These are phyloP conservation scores for Microsporum audouinii DNA, from an alignment of 2,329 filamentous ascomycete species.

Conservation along the genomic window DNA sequence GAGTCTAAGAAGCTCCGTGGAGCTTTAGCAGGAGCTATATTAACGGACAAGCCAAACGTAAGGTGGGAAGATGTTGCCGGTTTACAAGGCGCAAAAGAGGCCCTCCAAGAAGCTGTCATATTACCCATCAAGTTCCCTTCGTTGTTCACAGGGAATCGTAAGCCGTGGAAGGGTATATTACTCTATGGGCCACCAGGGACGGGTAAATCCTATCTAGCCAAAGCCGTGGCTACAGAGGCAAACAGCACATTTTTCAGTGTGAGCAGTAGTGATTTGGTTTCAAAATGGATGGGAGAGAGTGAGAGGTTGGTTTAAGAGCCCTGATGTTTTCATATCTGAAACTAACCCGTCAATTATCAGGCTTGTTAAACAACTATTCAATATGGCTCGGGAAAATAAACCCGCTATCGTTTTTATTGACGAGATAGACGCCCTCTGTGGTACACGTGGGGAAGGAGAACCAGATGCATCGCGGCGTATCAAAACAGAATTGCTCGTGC, in stretches of 20 bases:
- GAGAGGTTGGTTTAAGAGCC: constrained; percentile 57
- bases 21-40: constrained; percentile 79
- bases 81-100: constrained; percentile 86
- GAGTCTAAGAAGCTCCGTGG: constrained; percentile 92
- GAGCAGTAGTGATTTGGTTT: constrained; percentile 90
- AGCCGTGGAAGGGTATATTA: constrained; percentile 97
- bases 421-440: constrained; percentile 92
- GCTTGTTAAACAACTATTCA: constrained; percentile 91
- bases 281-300: constrained; percentile 99
- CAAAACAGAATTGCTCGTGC: constrained; percentile 95
- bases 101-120: constrained; percentile 93
- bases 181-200: constrained; percentile 94
- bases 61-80: constrained; percentile 98
- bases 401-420: constrained; percentile 98
- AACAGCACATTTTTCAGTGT: constrained; percentile 99
- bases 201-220: constrained; percentile 94
- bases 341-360: constrained; percentile 34
- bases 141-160: constrained; percentile 86
- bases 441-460: constrained; percentile 85
- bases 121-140: constrained; percentile 97
- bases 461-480: constrained; percentile 94
- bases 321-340: background rate
- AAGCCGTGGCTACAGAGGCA: constrained; percentile 93
- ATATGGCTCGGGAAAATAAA: constrained; percentile 95
- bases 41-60: constrained; percentile 91